Base-by-base conservation (phyloP, 257 asterid species). In the Forsythia viridissima region DNA sequence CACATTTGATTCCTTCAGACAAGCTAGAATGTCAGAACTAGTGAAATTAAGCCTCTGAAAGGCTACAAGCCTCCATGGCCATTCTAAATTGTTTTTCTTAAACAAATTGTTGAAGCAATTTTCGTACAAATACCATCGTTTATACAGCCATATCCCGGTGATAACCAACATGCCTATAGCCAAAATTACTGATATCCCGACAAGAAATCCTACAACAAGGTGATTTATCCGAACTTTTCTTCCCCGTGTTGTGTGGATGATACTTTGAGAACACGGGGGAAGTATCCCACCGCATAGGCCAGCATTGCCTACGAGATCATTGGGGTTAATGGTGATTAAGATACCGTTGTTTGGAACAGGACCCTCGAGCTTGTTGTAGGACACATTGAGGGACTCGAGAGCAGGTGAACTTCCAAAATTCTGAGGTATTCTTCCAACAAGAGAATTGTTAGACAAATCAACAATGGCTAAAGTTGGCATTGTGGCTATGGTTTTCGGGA, bases 31-130 rank as follows among this genome's bases (percentile, higher is more conserved):
- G 10, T 93, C 98, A 3, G 81, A 38, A 46, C 90, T 87, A 0
- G 97, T 86, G 90, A 91, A 93, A 52, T 83, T 77, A 4, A 93
- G 87, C 90, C 94, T 89, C 80, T 91, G 98, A 71, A 91, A 91
- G 36, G 94, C 94, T 5, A 91, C 91, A 3, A 93, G 87, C 84
- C 94, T 88, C 96, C 96, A 93, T 10, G 98, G 97, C 96, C 96
- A 91, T 63, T 89, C 94, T 0, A 92, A 76, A 82, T 80, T 74
- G 77, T 77, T 80, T 69, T 85, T 85, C 86, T 71, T 86, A 88
- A 91, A 90, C 78, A 76, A 84, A 20, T 89, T 89, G 6, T 89
- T 70, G 73, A 89, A 86, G 37, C 87, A 89, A 72, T 82, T 80
- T 82, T 88, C 82, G 77, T 85, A 90, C 70, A 93, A 16, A n/a